These are phyloP conservation scores for Bombardia bombarda DNA, from an alignment of 495 filamentous ascomycete genomes.

Conservation along the genomic window DNA sequence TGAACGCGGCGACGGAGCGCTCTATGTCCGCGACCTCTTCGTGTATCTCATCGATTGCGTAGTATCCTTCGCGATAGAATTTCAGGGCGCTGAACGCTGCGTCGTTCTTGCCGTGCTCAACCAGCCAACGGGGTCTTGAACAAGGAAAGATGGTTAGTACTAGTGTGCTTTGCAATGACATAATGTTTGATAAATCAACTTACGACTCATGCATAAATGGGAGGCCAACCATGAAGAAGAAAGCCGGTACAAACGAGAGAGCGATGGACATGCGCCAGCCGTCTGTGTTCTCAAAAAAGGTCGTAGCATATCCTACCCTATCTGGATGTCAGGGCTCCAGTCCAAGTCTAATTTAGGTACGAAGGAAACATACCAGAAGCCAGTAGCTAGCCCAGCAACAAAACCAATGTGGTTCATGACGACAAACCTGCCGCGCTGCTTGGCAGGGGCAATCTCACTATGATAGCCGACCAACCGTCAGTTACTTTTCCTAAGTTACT, in stretches of 20 bases:
- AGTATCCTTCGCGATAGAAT: conserved; percentile 38
- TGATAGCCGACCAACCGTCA: not conserved
- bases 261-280: conserved; percentile 42
- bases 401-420: conserved; percentile 52
- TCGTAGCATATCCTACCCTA: conserved; percentile 39
- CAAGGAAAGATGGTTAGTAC: not conserved
- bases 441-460: conserved; percentile 47
- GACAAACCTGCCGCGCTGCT: conserved; percentile 43
- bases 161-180: not conserved
- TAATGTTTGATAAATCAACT: conserved; percentile 9
- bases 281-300: conserved; percentile 27
- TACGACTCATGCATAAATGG: conserved; percentile 45
- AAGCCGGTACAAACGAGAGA: conserved; percentile 35
- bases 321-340: conserved; percentile 1
- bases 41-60: conserved; percentile 24
- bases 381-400: conserved; percentile 40
- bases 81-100: conserved; percentile 28
- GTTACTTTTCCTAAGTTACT: not conserved
- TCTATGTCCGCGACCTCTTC: conserved; percentile 30
- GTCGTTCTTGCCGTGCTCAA: conserved; percentile 33
- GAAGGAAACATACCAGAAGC: conserved; percentile 41
- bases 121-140: conserved; percentile 39
- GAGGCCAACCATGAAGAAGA: conserved; percentile 35
- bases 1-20: conserved; percentile 26
- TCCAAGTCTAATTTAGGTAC: not conserved